phyloP scores from a whole-genome alignment of 106 monocot genomes.

The Dioscorea alata region DNA sequence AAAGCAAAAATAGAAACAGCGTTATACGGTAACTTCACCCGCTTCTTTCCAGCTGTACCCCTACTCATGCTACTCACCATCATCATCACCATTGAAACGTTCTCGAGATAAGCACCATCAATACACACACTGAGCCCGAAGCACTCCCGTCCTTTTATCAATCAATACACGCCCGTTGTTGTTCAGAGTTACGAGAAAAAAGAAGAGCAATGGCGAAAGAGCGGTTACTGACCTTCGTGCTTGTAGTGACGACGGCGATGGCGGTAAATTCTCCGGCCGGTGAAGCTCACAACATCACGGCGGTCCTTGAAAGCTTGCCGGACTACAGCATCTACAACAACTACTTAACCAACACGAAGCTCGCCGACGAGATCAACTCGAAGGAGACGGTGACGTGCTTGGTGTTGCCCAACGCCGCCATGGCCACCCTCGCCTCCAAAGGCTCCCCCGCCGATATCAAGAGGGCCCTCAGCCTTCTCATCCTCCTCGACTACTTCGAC shows the following conservation, averaged over 20 bases:
- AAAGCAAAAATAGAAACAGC: too few species aligned
- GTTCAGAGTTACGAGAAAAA: too few species aligned
- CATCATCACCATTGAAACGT: too few species aligned
- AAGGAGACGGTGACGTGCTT: conserved; percentile 72
- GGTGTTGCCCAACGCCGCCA: conserved; percentile 67
- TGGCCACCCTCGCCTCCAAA: conserved; percentile 62
- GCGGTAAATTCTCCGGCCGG: background rate
- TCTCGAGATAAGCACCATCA: too few species aligned
- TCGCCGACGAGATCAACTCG: conserved; percentile 95
- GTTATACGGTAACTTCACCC: too few species aligned
- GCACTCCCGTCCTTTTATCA: too few species aligned
- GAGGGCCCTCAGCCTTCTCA: conserved; percentile 89
- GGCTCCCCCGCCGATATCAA: conserved; percentile 58
- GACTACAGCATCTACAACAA: conserved; percentile 79
- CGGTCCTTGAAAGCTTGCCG: conserved; percentile 51
- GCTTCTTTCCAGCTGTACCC: too few species aligned
- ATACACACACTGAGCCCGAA: too few species aligned
- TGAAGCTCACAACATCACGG: conserved; percentile 74
- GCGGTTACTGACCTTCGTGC: background rate
- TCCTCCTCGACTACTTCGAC: conserved; percentile 97
- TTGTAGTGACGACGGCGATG: background rate
- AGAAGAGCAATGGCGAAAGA: too few species aligned
- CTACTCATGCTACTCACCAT: too few species aligned
- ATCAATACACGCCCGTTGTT: too few species aligned
- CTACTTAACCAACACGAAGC: conserved; percentile 68